Evolutionary conservation across 495 filamentous ascomycete species (phyloP), one percentile per base, ranked within the genome.

Genomic region (Hypomontagnella submonticulosa): DNA sequence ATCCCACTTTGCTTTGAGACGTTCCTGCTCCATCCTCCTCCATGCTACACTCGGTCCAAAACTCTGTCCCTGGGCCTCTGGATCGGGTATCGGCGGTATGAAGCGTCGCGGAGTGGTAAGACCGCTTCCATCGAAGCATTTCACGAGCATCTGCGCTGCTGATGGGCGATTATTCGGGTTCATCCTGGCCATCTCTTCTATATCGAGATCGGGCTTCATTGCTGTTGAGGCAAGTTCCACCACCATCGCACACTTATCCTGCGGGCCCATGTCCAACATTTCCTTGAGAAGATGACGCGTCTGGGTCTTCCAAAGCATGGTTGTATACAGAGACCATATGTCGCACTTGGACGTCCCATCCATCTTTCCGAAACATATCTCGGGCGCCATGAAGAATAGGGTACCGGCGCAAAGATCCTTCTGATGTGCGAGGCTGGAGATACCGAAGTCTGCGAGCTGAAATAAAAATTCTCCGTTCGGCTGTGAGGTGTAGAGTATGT

Each of bases 401-500:
- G 67, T 62, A 10, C 72, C 72, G 20, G 33, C 61, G 7, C 16
- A 1, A 2, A 38, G 59, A 1, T 0, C 0, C 10, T 58, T 59
- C 2, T 4, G 6, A 4, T 0, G 4, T 0, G n/a, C 16, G 19
- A 46, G 3, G 10, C 60, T 57, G 12, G 41, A 53, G 4, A 76
- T 27, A 6, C 71, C 72, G 38, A 73, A 70, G 41, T 74, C 72
- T 15, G 54, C 63, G 5, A 75, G 58, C 7, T 70, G 57, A 30
- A 70, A 73, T 1, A 6, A 6, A 18, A 46, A 62, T 0, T 13
- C 4, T 0, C 4, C 9, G 5, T 43, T 7, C 8, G 20, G 2
- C 7, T 37, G 11, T 11, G 12, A 4, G 0, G 10, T n/a, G 44
- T 66, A 75, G 6, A 92, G 77, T 19, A 91, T 85, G 69, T 92